Evolutionary conservation across 1,284 basidiomycete species (phyloP), one percentile per base, ranked within the genome.

Genomic region (Macrocystidia cucumis): DNA sequence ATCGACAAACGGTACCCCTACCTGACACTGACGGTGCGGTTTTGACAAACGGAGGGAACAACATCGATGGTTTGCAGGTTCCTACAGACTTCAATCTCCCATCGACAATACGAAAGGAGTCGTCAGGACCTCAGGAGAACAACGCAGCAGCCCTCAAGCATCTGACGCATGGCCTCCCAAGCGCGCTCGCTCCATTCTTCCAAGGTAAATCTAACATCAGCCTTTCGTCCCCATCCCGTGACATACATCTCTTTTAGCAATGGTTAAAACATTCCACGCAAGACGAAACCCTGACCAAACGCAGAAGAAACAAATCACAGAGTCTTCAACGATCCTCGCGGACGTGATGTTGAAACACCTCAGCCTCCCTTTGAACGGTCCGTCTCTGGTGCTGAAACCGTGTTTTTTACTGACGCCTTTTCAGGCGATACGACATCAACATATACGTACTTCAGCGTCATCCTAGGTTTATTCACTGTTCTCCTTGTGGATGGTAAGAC

Each of bases 201-300:
- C 87, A 90, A 72, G 81, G 92, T 91, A 56, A 41, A 65, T 56
- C 13, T 7, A 9, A 32, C 9, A 8, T 9, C 14, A 18, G 16
- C 3, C 3, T 27, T n/a, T 5, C n/a, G n/a, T n/a, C n/a, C n/a
- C n/a, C n/a, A n/a, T n/a, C n/a, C 5, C 7, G 7, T n/a, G 25
- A 27, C 16, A 27, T 27, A 12, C 17, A 22, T 24, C 29, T 40
- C 32, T 16, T 24, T 21, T 42, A 91, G 90, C 88, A 11, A 78
- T 92, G 41, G 84, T 92, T 42, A 88, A 91, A 54, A 69, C 96
- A 53, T 83, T 97, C 54, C 79, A 89, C 51, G 84, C 82, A 17
- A 74, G 93, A 39, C 75, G 84, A 19, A 83, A 72, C 48, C 72
- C 79, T 9, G 95, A 98, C 50, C 46, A 73, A 1, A 52, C 69